Percentiles rank a stretch among this genome's conserved stretches.
phyloP scores from a whole-genome alignment of 495 filamentous ascomycete species.

The Neurospora tetrasperma region DNA sequence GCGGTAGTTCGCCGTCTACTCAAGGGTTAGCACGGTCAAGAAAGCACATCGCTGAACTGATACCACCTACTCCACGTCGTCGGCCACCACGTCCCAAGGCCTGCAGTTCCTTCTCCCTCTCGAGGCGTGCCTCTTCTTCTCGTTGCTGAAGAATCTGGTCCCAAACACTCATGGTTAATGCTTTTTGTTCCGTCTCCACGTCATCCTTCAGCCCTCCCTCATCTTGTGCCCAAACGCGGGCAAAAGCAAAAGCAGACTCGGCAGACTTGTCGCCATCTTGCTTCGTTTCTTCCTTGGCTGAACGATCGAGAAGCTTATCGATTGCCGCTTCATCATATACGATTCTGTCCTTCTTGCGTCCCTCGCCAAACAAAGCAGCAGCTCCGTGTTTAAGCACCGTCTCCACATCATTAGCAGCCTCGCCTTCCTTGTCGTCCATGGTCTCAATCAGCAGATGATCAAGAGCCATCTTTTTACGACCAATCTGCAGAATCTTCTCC shows the following conservation, averaged over 20 bases:
- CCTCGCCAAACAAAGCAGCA: constrained; percentile 72
- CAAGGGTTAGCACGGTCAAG: constrained; percentile 17
- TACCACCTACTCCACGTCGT: constrained; percentile 38
- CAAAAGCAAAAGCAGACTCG: constrained; percentile 78
- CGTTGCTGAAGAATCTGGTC: constrained; percentile 77
- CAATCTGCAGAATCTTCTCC: constrained; percentile 94
- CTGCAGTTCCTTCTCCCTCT: constrained; percentile 52
- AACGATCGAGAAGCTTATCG: constrained; percentile 81
- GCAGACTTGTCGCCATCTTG: constrained; percentile 45
- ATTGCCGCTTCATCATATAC: constrained; percentile 71
- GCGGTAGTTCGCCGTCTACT: constrained; percentile 17
- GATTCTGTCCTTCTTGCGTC: constrained; percentile 53
- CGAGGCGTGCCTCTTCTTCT: constrained; percentile 60
- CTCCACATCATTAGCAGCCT: constrained; percentile 66
- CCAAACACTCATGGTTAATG: constrained; percentile 62
- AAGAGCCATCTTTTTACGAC: constrained; percentile 86
- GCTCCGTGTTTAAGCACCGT: constrained; percentile 85
- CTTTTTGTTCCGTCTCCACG: constrained; percentile 40
- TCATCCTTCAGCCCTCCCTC: constrained; percentile 47
- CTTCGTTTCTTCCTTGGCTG: constrained; percentile 62
- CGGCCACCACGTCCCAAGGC: constrained; percentile 77
- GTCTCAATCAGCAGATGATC: constrained; percentile 90
- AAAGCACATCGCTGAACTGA: background rate
- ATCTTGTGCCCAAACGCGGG: constrained; percentile 87
- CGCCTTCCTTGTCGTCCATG: constrained; percentile 64